A percentile compares a stretch with the other conserved stretches of the same genome.
Conservation (phyloP, 2,329 filamentous ascomycete genomes). For the Fusarium nematophilum region DNA sequence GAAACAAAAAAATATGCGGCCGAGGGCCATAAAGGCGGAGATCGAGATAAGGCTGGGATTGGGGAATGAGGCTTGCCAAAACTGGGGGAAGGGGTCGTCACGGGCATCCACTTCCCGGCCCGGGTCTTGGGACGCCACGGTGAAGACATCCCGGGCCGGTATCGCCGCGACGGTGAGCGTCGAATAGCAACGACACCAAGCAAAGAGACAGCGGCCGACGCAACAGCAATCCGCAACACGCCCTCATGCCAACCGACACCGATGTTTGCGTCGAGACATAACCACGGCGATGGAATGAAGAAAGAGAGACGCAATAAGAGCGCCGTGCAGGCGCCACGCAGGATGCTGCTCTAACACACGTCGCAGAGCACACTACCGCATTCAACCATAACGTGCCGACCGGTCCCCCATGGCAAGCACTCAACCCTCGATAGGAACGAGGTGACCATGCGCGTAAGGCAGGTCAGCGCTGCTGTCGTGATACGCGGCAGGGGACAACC, state of each 20-base stretch:
- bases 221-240: neutral
- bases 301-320: constrained; percentile 18
- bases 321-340: constrained; percentile 21
- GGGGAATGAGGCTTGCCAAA: constrained; percentile 13
- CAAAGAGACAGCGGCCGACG: constrained; percentile 18
- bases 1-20: constrained; percentile 13
- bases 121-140: constrained; percentile 12
- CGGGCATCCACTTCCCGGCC: constrained; percentile 29
- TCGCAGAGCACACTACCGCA: constrained; percentile 5
- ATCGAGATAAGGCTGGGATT: constrained; percentile 10
- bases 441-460: constrained; percentile 42
- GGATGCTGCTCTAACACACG: neutral
- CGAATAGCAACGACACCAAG: constrained; percentile 11
- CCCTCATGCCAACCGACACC: neutral
- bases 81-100: constrained; percentile 14
- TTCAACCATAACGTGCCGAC: constrained; percentile 12
- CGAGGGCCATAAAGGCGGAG: constrained; percentile 7
- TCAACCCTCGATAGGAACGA: constrained; percentile 49
- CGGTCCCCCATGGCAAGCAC: neutral
- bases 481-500: constrained; percentile 32
- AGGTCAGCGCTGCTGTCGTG: constrained; percentile 42
- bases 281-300: neutral
- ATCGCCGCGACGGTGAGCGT: constrained; percentile 13
- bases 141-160: constrained; percentile 19
- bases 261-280: constrained; percentile 1